Conservation (phyloP, 495 filamentous ascomycete species). For the Aspergillus olivimuriae region DNA sequence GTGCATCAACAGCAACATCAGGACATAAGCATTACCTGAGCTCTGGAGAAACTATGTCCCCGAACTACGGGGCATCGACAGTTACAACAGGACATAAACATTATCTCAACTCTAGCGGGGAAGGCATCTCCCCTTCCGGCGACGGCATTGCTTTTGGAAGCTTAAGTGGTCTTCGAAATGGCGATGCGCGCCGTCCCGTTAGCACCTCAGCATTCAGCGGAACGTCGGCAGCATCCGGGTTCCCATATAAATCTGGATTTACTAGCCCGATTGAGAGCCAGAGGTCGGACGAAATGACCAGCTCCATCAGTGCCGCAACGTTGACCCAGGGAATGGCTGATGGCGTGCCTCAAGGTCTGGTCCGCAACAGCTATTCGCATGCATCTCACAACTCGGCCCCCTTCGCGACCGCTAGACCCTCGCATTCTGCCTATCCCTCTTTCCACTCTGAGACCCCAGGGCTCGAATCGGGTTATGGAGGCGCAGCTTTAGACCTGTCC, state of each 20-base stretch:
- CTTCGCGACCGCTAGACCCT: conserved; percentile 25
- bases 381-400: conserved; percentile 36
- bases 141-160: conserved; percentile 29
- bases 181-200: conserved; percentile 28
- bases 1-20: no score
- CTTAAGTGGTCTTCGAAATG: conserved; percentile 24
- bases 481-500: conserved; percentile 30
- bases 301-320: conserved; percentile 22
- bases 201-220: conserved; percentile 24
- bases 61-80: no score
- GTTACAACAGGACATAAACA: conserved; percentile 24
- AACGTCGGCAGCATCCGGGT: conserved; percentile 25
- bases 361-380: conserved; percentile 28
- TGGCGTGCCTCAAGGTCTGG: conserved; percentile 21
- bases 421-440: conserved; percentile 30
- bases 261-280: conserved; percentile 22
- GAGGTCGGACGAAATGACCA: conserved; percentile 24
- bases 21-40: conserved; percentile 30
- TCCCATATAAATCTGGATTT: conserved; percentile 27
- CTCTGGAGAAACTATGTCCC: conserved; percentile 32
- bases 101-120: conserved; percentile 28
- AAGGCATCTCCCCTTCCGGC: conserved; percentile 29
- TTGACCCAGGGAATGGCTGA: conserved; percentile 26
- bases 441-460: conserved; percentile 38
- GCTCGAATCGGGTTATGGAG: conserved; percentile 26